Percentiles rank a stretch among this genome's conserved stretches.
phyloP scores from a whole-genome alignment of 257 asterid species.

The Penstemon davidsonii region DNA sequence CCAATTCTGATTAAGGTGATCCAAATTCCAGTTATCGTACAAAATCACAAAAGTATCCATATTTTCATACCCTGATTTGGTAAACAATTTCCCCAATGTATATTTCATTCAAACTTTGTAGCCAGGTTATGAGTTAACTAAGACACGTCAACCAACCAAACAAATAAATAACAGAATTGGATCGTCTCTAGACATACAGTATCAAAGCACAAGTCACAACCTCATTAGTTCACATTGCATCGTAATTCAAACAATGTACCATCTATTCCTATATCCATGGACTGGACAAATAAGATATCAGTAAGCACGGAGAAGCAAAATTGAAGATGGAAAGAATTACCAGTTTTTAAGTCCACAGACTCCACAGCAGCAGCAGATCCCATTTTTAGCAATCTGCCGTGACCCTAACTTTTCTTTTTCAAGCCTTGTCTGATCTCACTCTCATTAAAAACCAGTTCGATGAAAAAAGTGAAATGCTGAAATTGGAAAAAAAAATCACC shows the following conservation, averaged over 20 bases:
- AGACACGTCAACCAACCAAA: background rate
- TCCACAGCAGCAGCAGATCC: slow-evolving; percentile 7
- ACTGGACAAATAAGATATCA: too few relatives aligned
- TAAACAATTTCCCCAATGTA: too few relatives aligned
- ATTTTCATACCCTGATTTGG: too few relatives aligned
- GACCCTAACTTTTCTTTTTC: background rate
- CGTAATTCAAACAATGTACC: background rate
- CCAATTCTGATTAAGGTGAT: too few relatives aligned
- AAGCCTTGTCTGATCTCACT: background rate
- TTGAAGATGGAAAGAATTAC: background rate
- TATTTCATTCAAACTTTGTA: too few relatives aligned
- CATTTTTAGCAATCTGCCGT: background rate
- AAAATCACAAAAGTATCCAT: too few relatives aligned
- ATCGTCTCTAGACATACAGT: too few relatives aligned
- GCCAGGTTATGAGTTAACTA: too few relatives aligned
- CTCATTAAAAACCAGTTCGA: too few relatives aligned
- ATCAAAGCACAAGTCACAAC: background rate
- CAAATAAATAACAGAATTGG: background rate
- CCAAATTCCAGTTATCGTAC: too few relatives aligned
- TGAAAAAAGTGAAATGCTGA: too few relatives aligned
- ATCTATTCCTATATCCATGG: background rate
- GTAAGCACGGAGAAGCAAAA: background rate
- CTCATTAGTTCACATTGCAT: background rate
- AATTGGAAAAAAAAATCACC: too few relatives aligned
- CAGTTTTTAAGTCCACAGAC: background rate